phyloP scores from a whole-genome alignment of 257 asterid genomes.

The Cruciata laevipes region DNA sequence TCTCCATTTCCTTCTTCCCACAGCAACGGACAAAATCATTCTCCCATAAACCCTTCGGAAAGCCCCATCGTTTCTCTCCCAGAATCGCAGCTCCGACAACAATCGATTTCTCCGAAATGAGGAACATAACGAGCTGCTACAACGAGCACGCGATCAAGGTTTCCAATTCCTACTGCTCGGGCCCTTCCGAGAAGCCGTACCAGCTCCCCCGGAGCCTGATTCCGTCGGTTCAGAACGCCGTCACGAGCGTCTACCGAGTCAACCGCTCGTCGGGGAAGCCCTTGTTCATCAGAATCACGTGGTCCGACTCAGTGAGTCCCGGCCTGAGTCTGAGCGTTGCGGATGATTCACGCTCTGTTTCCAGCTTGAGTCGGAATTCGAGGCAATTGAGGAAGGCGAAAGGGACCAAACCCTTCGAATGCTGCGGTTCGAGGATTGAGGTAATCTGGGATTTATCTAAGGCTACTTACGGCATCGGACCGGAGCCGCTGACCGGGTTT shows the following conservation, averaged over 20 bases:
- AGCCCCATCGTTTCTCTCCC: not conserved
- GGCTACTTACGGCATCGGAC: slow-evolving; percentile 46
- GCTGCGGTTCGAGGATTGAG: slow-evolving; percentile 27
- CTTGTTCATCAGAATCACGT: slow-evolving; percentile 41
- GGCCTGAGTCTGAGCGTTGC: slow-evolving; percentile 39
- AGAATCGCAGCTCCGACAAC: no score
- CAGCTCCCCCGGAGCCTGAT: slow-evolving; percentile 16
- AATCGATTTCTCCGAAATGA: slow-evolving; percentile 33
- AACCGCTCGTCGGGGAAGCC: slow-evolving; percentile 30
- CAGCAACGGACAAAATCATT: slow-evolving; percentile 34
- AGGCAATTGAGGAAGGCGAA: slow-evolving; percentile 18
- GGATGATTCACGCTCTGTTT: slow-evolving; percentile 32
- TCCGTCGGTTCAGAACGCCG: slow-evolving; percentile 40
- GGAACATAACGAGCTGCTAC: slow-evolving; percentile 56
- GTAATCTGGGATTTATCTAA: slow-evolving; percentile 63
- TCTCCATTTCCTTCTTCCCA: slow-evolving; percentile 28
- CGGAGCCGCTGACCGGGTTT: slow-evolving; percentile 56
- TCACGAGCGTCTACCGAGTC: slow-evolving; percentile 47
- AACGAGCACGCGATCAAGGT: slow-evolving; percentile 66
- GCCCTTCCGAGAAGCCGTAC: slow-evolving; percentile 32
- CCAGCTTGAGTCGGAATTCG: slow-evolving; percentile 28
- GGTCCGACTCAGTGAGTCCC: slow-evolving; percentile 34
- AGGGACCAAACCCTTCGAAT: slow-evolving; percentile 39
- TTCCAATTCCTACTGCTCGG: slow-evolving; percentile 63
- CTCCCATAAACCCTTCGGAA: not conserved